Percentiles rank a stretch among this genome's conserved stretches.
Evolutionary conservation across 164 flowering plant species (phyloP).

Genomic region (Liquidambar formosana): DNA sequence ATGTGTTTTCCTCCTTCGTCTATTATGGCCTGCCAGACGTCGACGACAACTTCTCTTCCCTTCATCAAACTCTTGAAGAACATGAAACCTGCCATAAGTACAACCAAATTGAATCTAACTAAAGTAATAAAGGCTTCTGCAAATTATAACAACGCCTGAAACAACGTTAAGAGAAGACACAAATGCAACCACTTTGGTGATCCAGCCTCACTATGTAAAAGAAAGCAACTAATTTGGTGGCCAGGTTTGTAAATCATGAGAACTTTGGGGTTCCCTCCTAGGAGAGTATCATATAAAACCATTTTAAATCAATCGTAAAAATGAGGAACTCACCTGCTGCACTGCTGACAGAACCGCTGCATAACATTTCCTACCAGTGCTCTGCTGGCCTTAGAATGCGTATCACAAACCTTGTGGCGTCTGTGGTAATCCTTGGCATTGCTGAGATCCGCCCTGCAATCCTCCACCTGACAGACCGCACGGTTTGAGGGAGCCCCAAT

Average conservation of each 20-base stretch:
- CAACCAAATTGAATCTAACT: constrained; percentile 2
- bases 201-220: too few relatives aligned
- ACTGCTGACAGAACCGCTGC: constrained; percentile 99
- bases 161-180: too few relatives aligned
- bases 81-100: constrained; percentile 73
- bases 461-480: constrained; percentile 84
- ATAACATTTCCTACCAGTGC: constrained; percentile 77
- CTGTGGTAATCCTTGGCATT: constrained; percentile 85
- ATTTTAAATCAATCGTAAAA: neutral
- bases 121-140: neutral
- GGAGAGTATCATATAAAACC: neutral
- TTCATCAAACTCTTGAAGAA: constrained; percentile 95
- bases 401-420: constrained; percentile 89
- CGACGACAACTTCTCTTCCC: constrained; percentile 93
- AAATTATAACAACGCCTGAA: neutral
- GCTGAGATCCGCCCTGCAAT: constrained; percentile 75
- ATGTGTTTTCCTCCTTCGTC: constrained; percentile 85
- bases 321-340: constrained; percentile 69
- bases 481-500: constrained; percentile 46
- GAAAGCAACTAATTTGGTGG: too few relatives aligned
- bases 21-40: constrained; percentile 96
- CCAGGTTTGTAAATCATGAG: neutral
- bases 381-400: constrained; percentile 78
- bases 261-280: neutral
- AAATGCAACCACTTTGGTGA: too few relatives aligned